Conservation (phyloP, 768 basidiomycete genomes). For the Pulveroboletus ravenelii region DNA sequence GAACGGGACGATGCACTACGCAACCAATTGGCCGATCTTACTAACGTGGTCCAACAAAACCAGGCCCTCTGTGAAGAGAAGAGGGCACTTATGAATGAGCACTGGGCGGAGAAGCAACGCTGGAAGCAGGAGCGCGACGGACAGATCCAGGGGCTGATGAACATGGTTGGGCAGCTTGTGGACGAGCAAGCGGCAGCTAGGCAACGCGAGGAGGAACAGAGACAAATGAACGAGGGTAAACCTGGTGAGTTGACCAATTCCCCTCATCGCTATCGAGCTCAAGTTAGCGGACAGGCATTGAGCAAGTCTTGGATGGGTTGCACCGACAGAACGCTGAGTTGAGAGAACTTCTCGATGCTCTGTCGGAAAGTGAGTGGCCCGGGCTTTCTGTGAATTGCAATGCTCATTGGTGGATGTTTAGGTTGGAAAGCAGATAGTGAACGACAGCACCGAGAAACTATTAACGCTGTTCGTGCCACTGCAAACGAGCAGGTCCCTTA, state of each 20-base stretch:
- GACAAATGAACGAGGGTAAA: constrained; percentile 47
- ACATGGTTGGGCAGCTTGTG: constrained; percentile 57
- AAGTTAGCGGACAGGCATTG: constrained; percentile 41
- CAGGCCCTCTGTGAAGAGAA: constrained; percentile 55
- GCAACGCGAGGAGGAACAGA: constrained; percentile 47
- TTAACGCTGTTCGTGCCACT: constrained; percentile 63
- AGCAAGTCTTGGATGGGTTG: constrained; percentile 57
- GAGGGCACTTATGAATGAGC: constrained; percentile 53
- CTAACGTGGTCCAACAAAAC: constrained; percentile 68
- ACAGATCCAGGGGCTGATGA: constrained; percentile 51
- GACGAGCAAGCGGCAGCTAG: constrained; percentile 53
- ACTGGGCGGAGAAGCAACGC: constrained; percentile 57
- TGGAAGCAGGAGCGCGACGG: constrained; percentile 57
- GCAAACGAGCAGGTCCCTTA: constrained; percentile 75
- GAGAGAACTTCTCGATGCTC: constrained; percentile 45
- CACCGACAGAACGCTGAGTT: constrained; percentile 56
- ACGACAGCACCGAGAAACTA: constrained; percentile 61
- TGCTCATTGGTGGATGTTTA: constrained; percentile 27
- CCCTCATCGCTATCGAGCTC: constrained; percentile 1
- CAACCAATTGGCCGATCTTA: constrained; percentile 63
- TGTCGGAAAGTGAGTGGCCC: constrained; percentile 53
- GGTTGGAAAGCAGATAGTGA: constrained; percentile 65
- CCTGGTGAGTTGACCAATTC: constrained; percentile 44
- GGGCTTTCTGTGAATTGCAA: not conserved
- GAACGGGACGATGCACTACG: constrained; percentile 61